Base-by-base conservation (phyloP, 768 basidiomycete genomes). In the Amylocystis lapponica region DNA sequence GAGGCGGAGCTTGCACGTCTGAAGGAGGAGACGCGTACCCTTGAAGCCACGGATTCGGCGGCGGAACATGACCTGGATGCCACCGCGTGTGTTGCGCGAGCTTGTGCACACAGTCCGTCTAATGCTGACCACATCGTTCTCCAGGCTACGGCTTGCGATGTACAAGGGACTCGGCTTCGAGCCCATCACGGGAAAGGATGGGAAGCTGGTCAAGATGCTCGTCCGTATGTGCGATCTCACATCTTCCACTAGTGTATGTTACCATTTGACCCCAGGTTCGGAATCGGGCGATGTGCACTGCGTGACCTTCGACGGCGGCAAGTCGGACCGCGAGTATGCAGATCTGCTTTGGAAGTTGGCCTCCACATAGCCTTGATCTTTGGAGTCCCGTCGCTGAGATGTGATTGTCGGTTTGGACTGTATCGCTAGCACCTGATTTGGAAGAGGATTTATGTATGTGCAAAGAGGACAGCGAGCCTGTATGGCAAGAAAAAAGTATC, bases 101-200 rank as follows among this genome's bases (percentile, higher is more conserved):
- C 25, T 36, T 63, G 22, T 22, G 25, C 37, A 27, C 26, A 26
- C 48, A 10, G 10, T 20, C 17, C 19, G 19, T n/a, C n/a, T n/a
- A n/a, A n/a, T n/a, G n/a, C n/a, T n/a, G n/a, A n/a, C n/a, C n/a
- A n/a, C n/a, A n/a, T 17, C 17, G 17, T 36, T 9, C 17, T 4
- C 20, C 48, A 90, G 87, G 31, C 54, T 89, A 39, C 76, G 86
- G 36, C 56, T 88, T 19, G 75, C 75, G 50, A 65, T 89, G 47
- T 86, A 77, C 61, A 83, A 78, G 55, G 78, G 77, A 8, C 61
- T 89, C 30, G 87, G 87, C 14, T 83, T 89, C 48, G 77, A 83
- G 39, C 78, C 84, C 4, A 63, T 88, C 31, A 47, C 76, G 14
- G 73, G 78, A 45, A 74, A 75, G 43, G 60, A 73, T 31, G 76